These are phyloP conservation scores for Talaromyces funiculosus DNA, from an alignment of 2,329 filamentous ascomycete species.

Conservation along the genomic window DNA sequence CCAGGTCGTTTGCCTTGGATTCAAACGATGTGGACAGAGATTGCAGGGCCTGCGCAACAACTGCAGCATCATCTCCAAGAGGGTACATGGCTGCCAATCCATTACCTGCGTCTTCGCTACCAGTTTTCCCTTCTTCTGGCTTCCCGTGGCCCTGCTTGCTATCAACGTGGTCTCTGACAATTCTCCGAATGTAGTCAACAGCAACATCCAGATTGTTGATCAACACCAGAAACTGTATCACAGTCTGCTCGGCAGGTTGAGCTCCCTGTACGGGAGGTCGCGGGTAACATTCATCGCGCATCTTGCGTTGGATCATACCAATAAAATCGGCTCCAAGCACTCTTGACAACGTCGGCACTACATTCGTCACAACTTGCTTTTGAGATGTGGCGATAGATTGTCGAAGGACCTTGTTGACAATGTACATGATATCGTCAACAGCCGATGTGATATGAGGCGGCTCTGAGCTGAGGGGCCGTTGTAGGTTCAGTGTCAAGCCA, in stretches of 20 bases:
- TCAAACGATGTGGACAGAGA: constrained; percentile 67
- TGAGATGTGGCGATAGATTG: constrained; percentile 83
- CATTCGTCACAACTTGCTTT: constrained; percentile 66
- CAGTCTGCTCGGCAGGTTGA: constrained; percentile 78
- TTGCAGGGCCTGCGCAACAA: constrained; percentile 63
- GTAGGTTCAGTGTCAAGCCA: constrained; percentile 70
- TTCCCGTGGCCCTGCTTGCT: constrained; percentile 1
- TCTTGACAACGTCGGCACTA: constrained; percentile 71
- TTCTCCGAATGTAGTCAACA: constrained; percentile 83
- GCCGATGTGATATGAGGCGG: constrained; percentile 90
- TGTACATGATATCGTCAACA: constrained; percentile 99
- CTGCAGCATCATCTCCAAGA: constrained; percentile 66
- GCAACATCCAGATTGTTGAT: constrained; percentile 95
- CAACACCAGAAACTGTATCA: constrained; percentile 82
- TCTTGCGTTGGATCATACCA: constrained; percentile 94
- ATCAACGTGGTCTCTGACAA: constrained; percentile 63
- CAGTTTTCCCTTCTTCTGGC: constrained; percentile 23
- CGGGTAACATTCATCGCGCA: constrained; percentile 93
- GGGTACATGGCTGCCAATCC: constrained; percentile 65
- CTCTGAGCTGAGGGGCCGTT: constrained; percentile 65
- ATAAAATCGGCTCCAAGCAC: constrained; percentile 87
- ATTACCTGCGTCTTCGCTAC: constrained; percentile 19
- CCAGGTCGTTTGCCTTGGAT: constrained; percentile 71
- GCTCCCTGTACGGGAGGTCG: constrained; percentile 71
- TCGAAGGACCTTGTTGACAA: constrained; percentile 86